These are phyloP conservation scores for Globisporangium splendens DNA, from an alignment of 352 stramenopile genomes.

Conservation along the genomic window DNA sequence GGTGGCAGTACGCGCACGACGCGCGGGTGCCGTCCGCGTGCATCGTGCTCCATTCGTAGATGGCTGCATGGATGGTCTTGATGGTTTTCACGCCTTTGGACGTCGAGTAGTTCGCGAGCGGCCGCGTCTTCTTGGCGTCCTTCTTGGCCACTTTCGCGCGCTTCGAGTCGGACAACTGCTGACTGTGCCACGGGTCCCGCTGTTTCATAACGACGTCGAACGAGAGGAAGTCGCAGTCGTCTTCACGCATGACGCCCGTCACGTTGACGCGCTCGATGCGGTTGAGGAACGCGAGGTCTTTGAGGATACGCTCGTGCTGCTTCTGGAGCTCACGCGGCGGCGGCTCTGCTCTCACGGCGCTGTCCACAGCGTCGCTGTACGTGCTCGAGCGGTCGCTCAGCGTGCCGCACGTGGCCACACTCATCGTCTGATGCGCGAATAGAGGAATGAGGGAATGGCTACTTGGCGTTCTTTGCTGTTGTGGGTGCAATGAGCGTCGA, in stretches of 20 bases:
- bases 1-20: slow-evolving; percentile 11
- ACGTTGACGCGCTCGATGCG: slow-evolving; percentile 9
- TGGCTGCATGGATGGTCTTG: slow-evolving; percentile 7
- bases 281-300: slow-evolving; percentile 13
- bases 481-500: too few relatives aligned
- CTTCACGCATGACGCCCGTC: slow-evolving; percentile 5
- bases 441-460: too few relatives aligned
- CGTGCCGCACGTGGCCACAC: neutral
- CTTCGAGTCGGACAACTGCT: neutral
- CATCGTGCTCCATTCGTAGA: slow-evolving; percentile 13
- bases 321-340: neutral
- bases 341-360: neutral
- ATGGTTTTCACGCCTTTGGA: slow-evolving; percentile 14
- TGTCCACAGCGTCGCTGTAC: neutral
- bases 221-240: slow-evolving; percentile 13
- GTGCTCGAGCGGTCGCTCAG: neutral
- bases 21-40: slow-evolving; percentile 4
- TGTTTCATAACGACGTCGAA: slow-evolving; percentile 13
- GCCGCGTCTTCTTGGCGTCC: slow-evolving; percentile 8
- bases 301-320: slow-evolving; percentile 6
- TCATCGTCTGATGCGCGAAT: too few relatives aligned
- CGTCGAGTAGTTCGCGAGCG: slow-evolving; percentile 7
- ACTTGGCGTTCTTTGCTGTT: too few relatives aligned
- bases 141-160: neutral
- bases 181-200: neutral